Base-by-base conservation (phyloP, 441 rosid genomes). In the Rhodomyrtus psidioides region DNA sequence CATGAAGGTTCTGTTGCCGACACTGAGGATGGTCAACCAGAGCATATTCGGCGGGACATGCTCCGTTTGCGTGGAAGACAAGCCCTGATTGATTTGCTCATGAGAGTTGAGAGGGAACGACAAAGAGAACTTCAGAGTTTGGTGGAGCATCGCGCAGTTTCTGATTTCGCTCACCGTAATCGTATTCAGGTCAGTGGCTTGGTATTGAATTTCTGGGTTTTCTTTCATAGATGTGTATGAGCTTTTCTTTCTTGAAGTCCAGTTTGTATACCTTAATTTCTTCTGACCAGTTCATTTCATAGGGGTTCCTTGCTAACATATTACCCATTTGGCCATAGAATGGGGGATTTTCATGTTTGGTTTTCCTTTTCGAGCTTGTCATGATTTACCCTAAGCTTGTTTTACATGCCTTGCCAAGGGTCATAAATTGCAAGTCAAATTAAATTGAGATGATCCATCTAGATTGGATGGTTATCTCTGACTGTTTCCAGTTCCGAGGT, bases 101-200 rank as follows among this genome's bases (percentile, higher is more conserved):
- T 92, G 92, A 94, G 98, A 88, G 91, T 92, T 83, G 99, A 95
- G 90, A 90, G 99, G 87, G 99, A 97, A 91, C 92, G 99, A 87
- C 99, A 94, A 83, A 87, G 93, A 87, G 99, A 97, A 88, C 96
- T 97, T 88, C 93, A 96, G 92, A 96, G 94, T 74, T 89, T 97
- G 91, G 88, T 92, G 92, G 99, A 96, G 92, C 98, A 96, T 87
- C 95, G 98, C 51, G 96, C 99, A 84, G 99, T 95, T 81, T 96
- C 99, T 81, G 99, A 95, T 90, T 96, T 96, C 87, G 96, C 98
- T 88, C 98, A 96, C 88, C 98, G 98, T 65, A 95, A 93, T 84
- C 95, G 98, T 86, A 94, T 95, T 89, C 98, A 95, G 97, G 97
- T 94, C 83, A 55, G 92, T 90, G 84, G 51, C 82, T 42, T 82